Evolutionary conservation across 371 early-diverging fungal genomes (phyloP), one percentile per base, ranked within the genome.

Genomic region (Mortierella sp.): DNA sequence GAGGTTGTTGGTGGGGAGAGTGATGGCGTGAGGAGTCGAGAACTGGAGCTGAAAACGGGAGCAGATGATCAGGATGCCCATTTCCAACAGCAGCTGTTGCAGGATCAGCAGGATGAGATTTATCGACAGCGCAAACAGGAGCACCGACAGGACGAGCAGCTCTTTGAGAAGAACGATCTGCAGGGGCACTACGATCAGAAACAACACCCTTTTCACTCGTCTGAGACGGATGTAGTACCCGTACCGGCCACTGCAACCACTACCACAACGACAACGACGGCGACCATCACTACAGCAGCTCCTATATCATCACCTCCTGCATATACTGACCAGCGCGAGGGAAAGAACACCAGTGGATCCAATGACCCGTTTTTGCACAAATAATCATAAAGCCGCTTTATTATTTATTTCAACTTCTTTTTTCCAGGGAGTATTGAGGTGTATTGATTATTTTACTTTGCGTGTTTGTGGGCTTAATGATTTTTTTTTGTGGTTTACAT

Each of bases 61-160:
- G 41, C 3, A 8, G 11, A 38, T 65, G 65, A 38, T 7, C 46
- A 71, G 4, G 71, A 44, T 29, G 11, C 24, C 24, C 24, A 41
- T 41, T 38, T 41, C 41, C 68, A 68, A 4, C 21, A 68, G 24
- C 68, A 24, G 11, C 38, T 68, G 1, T 24, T 68, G 41, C 68
- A 68, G 43, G 68, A 68, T 3, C 24, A 41, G 43, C 68, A 68
- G 41, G 68, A 68, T 38, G 68, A 68, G 21, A 68, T 68, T 24
- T 18, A 38, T 24, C 68, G 68, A 24, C 68, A 41, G 24, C 68
- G 11, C 24, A 41, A 38, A 38, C 68, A 24, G 2, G 43, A 68
- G 68, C 24, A 68, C 43, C 18, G 11, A 21, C 41, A 68, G 41
- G 68, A 68, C 18, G 68, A 38, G 21, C 68, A 68, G 43, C 41